A percentile compares a stretch with the other conserved stretches of the same genome.
phyloP scores from a whole-genome alignment of 148 eudicot species.

The Arbutus unedo region DNA sequence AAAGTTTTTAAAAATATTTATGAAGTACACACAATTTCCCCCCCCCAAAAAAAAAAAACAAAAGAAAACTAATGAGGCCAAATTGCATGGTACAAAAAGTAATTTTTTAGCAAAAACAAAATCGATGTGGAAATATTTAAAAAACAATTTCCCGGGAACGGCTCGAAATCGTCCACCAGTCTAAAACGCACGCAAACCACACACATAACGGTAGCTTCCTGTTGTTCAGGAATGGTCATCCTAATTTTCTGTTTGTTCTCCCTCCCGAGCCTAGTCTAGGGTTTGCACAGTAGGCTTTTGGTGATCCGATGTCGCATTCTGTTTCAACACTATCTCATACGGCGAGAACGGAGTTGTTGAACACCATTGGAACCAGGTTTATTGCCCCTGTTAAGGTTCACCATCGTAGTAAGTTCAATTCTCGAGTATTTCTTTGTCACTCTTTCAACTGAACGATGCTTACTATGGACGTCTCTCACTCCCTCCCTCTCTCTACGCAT shows the following conservation, averaged over 20 bases:
- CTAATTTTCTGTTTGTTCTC: neutral
- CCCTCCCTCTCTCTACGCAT: neutral
- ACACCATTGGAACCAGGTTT: constrained; percentile 17
- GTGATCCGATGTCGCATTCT: constrained; percentile 35
- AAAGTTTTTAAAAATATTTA: no score
- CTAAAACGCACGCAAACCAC: constrained; percentile 2
- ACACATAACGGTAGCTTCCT: neutral
- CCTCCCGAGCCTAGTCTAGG: neutral
- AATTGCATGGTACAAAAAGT: no score
- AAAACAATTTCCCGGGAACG: constrained; percentile 11
- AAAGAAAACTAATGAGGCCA: no score
- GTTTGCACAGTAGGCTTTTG: neutral
- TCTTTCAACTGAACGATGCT: no score
- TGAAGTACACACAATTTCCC: no score
- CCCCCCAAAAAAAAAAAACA: no score
- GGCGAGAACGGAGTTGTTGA: constrained; percentile 26
- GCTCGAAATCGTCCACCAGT: constrained; percentile 4
- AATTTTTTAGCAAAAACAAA: no score
- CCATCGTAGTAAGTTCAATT: constrained; percentile 30
- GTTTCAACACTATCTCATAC: constrained; percentile 30
- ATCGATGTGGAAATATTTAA: neutral
- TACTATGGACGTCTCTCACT: neutral
- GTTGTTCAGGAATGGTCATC: neutral
- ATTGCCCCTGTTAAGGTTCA: constrained; percentile 22
- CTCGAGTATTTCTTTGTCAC: neutral